Percentiles rank a stretch among this genome's conserved stretches.
phyloP scores from a whole-genome alignment of 352 stramenopile species.

The Globisporangium sylvaticum region DNA sequence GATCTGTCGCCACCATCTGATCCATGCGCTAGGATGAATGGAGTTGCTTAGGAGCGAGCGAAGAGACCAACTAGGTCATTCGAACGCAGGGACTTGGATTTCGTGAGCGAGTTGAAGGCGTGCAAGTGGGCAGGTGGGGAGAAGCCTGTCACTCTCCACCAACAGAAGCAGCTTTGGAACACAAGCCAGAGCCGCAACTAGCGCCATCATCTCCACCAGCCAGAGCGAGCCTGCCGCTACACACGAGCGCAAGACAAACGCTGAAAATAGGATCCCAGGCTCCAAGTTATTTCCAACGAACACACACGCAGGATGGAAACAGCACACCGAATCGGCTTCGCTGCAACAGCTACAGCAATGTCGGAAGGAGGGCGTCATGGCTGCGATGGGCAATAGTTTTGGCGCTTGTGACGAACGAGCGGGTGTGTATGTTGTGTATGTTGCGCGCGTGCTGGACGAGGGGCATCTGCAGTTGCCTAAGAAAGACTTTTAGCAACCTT shows the following conservation, averaged over 20 bases:
- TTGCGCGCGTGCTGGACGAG: background rate
- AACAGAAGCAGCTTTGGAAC: background rate
- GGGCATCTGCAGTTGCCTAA: background rate
- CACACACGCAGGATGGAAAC: background rate
- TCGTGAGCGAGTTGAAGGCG: background rate
- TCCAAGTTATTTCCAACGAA: background rate
- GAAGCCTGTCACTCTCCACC: background rate
- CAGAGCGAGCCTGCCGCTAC: background rate
- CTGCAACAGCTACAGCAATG: background rate
- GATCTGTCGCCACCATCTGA: background rate
- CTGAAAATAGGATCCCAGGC: background rate
- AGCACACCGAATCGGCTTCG: background rate
- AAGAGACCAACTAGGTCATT: background rate
- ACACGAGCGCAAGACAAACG: background rate
- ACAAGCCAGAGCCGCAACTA: background rate
- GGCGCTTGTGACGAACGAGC: background rate
- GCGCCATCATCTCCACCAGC: background rate
- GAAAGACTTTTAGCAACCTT: background rate
- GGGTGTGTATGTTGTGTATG: too few species aligned
- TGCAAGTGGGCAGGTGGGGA: background rate
- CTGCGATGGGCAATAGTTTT: background rate
- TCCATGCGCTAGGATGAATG: conserved; percentile 1
- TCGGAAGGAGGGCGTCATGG: background rate
- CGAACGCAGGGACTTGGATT: background rate
- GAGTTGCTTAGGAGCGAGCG: background rate